A percentile compares a stretch with the other conserved stretches of the same genome.
These are phyloP conservation scores for Penicillium alfredii DNA, from an alignment of 495 filamentous ascomycete genomes.

Conservation along the genomic window DNA sequence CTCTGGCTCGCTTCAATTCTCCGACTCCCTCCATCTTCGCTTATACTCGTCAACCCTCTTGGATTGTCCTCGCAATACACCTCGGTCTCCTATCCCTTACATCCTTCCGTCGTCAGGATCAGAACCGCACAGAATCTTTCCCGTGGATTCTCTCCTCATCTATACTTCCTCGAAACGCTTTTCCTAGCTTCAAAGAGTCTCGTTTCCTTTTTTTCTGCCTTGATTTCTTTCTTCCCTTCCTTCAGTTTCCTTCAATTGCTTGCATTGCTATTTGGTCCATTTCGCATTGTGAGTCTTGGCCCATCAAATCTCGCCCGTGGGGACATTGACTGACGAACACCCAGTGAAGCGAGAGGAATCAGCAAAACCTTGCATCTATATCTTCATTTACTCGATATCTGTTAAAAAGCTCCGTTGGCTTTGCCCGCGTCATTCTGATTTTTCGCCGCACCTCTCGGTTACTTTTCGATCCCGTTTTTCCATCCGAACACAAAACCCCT, in stretches of 20 bases:
- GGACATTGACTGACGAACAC: conserved; percentile 5
- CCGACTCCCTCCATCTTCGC: not conserved
- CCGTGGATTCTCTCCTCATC: conserved; percentile 8
- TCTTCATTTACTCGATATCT: conserved; percentile 3
- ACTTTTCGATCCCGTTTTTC: conserved; percentile 16
- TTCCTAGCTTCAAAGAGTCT: conserved; percentile 12
- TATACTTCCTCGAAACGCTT: conserved; percentile 19
- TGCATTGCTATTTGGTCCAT: conserved; percentile 22
- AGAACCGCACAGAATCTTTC: conserved; percentile 31
- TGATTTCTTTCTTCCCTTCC: conserved; percentile 16
- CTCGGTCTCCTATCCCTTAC: conserved; percentile 2
- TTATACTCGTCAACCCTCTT: too few relatives aligned
- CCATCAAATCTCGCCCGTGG: conserved; percentile 3
- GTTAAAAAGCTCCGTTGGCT: conserved; percentile 1
- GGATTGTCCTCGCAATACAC: conserved; percentile 5
- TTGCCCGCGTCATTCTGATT: conserved; percentile 1
- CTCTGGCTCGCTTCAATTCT: conserved; percentile 10
- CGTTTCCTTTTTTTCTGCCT: conserved; percentile 11
- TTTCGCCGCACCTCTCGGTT: conserved; percentile 13
- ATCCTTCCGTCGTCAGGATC: conserved; percentile 2
- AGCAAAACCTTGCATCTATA: conserved; percentile 13
- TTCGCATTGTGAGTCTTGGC: conserved; percentile 32
- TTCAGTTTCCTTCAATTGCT: conserved; percentile 20
- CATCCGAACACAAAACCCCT: conserved; percentile 9
- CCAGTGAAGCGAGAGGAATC: conserved; percentile 17